These are phyloP conservation scores for Wickerhamiella spandovensis DNA, from an alignment of 805 yeast genomes.

Conservation along the genomic window DNA sequence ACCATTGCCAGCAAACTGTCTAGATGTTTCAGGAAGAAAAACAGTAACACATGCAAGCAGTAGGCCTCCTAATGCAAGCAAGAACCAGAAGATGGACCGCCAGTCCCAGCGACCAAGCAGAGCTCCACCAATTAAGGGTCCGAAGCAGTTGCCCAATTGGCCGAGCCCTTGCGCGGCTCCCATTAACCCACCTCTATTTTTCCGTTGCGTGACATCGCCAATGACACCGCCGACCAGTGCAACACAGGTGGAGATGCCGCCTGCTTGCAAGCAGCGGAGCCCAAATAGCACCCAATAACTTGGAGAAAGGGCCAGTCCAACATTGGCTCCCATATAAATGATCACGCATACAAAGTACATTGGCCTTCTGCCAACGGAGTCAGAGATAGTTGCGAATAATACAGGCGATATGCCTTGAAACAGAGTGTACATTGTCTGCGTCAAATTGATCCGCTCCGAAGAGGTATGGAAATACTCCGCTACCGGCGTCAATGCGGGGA, in stretches of 20 bases:
- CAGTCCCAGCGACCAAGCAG: slow-evolving; percentile 40
- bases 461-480: slow-evolving; percentile 40
- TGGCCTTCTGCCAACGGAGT: slow-evolving; percentile 61
- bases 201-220: slow-evolving; percentile 57
- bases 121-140: slow-evolving; percentile 54
- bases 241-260: slow-evolving; percentile 62
- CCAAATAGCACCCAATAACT: slow-evolving; percentile 48
- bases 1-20: slow-evolving; percentile 65
- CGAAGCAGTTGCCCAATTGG: slow-evolving; percentile 61
- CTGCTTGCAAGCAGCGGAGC: slow-evolving; percentile 59
- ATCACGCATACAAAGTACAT: slow-evolving; percentile 40
- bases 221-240: slow-evolving; percentile 57
- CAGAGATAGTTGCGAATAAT: slow-evolving; percentile 54
- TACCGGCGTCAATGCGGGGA: slow-evolving; percentile 57
- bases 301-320: slow-evolving; percentile 50
- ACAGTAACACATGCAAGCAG: slow-evolving; percentile 18
- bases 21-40: slow-evolving; percentile 60
- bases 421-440: slow-evolving; percentile 62
- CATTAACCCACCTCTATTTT: slow-evolving; percentile 55
- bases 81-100: slow-evolving; percentile 55
- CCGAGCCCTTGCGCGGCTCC: slow-evolving; percentile 55
- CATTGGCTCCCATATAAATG: slow-evolving; percentile 45
- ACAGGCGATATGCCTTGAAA: slow-evolving; percentile 71
- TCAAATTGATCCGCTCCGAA: slow-evolving; percentile 46
- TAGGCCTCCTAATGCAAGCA: slow-evolving; percentile 50